Evolutionary conservation across 495 filamentous ascomycete species (phyloP).

Genomic region (Penicillium daleae): DNA sequence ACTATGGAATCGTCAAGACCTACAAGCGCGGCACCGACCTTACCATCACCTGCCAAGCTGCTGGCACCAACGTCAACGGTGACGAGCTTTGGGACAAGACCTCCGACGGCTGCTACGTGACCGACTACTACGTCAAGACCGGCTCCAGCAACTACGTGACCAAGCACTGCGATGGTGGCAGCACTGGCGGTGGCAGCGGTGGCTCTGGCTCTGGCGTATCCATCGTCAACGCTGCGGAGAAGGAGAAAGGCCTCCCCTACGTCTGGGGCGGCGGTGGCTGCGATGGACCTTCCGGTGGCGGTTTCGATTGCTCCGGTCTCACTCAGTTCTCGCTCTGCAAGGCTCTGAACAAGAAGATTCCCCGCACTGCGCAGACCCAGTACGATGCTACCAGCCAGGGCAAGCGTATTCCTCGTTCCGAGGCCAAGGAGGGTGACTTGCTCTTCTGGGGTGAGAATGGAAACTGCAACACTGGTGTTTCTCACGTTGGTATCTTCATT

Average conservation of each 20-base stretch:
- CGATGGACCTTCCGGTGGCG: slow-evolving; percentile 16
- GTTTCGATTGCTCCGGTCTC: slow-evolving; percentile 26
- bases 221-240: slow-evolving; percentile 21
- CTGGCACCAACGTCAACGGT: slow-evolving; percentile 15
- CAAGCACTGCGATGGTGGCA: slow-evolving; percentile 10
- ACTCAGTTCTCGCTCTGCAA: slow-evolving; percentile 26
- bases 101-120: slow-evolving; percentile 24
- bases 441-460: slow-evolving; percentile 26
- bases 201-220: slow-evolving; percentile 10
- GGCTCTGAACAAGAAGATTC: slow-evolving; percentile 23
- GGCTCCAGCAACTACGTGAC: slow-evolving; percentile 20
- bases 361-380: slow-evolving; percentile 22
- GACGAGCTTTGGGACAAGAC: slow-evolving; percentile 28
- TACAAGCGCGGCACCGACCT: slow-evolving; percentile 20
- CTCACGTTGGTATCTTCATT: slow-evolving; percentile 25
- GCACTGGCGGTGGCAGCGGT: slow-evolving; percentile 5
- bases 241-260: slow-evolving; percentile 25
- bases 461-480: slow-evolving; percentile 20
- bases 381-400: slow-evolving; percentile 20
- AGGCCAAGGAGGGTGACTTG: slow-evolving; percentile 23
- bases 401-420: slow-evolving; percentile 17
- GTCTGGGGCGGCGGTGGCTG: slow-evolving; percentile 24
- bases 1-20: slow-evolving; percentile 13
- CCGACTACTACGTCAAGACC: slow-evolving; percentile 27
- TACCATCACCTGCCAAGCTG: slow-evolving; percentile 18